A percentile compares a stretch with the other conserved stretches of the same genome.
Evolutionary conservation across 345 rosid genomes (phyloP).

Genomic region (Populus deltoides): DNA sequence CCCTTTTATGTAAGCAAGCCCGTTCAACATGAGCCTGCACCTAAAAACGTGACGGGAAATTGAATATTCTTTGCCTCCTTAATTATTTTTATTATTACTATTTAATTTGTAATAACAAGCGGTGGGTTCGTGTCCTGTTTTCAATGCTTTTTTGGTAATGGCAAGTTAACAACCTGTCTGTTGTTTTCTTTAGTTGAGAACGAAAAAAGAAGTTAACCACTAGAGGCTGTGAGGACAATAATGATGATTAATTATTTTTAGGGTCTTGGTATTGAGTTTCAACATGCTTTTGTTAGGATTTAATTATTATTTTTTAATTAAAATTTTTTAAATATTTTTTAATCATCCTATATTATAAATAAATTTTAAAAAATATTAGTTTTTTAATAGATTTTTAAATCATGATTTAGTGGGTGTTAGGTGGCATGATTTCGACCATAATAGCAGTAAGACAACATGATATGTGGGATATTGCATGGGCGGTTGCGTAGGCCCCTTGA

Average conservation of each 20-base stretch:
- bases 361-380: no score
- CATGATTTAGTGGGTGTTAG: not conserved
- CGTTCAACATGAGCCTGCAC: no score
- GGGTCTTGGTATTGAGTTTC: no score
- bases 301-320: no score
- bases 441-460: not conserved
- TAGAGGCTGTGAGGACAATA: not conserved
- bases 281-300: no score
- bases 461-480: not conserved
- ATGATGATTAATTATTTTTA: not conserved
- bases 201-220: not conserved
- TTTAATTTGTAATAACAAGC: not conserved
- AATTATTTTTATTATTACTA: not conserved
- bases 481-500: not conserved
- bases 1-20: no score
- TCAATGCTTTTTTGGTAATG: not conserved
- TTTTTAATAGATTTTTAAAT: no score
- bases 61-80: not conserved
- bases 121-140: not conserved
- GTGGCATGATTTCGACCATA: not conserved
- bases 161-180: not conserved
- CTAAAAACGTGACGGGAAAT: not conserved
- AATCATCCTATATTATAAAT: no score
- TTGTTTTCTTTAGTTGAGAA: not conserved
- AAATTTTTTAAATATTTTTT: no score